These are phyloP conservation scores for Fusarium globosum DNA, from an alignment of 2,329 filamentous ascomycete species.

Conservation along the genomic window DNA sequence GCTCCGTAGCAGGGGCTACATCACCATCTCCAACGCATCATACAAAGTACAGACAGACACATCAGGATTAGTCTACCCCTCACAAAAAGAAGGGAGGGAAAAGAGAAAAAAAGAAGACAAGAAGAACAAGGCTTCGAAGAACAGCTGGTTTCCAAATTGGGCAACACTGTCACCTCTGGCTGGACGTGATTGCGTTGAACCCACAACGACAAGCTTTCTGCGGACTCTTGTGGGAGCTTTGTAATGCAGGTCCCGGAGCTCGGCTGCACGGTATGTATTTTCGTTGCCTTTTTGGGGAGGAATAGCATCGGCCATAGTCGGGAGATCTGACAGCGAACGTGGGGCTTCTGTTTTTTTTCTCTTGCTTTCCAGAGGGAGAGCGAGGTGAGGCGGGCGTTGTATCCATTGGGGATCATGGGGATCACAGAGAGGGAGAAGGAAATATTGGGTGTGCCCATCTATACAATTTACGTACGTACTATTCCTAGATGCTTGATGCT, in stretches of 20 bases:
- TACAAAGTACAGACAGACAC: not conserved
- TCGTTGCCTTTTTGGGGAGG: slow-evolving; percentile 48
- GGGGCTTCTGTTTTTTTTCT: slow-evolving; percentile 1
- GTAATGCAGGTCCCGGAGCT: slow-evolving; percentile 42
- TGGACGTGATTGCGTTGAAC: slow-evolving; percentile 28
- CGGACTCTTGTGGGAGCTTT: slow-evolving; percentile 29
- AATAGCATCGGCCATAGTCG: slow-evolving; percentile 37
- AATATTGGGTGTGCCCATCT: slow-evolving; percentile 17
- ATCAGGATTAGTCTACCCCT: slow-evolving; percentile 17
- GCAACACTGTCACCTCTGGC: slow-evolving; percentile 40
- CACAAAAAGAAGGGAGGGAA: slow-evolving; percentile 3
- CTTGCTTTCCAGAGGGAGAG: not conserved
- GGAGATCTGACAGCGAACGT: slow-evolving; percentile 28
- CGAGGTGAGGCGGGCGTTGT: slow-evolving; percentile 14
- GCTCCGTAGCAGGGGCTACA: slow-evolving; percentile 12
- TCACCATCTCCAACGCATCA: slow-evolving; percentile 23
- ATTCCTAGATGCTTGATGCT: slow-evolving; percentile 27
- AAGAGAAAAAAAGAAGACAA: slow-evolving; percentile 1
- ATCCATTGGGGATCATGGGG: slow-evolving; percentile 13
- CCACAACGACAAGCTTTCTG: slow-evolving; percentile 42
- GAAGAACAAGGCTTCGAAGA: slow-evolving; percentile 24
- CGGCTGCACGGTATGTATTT: slow-evolving; percentile 49
- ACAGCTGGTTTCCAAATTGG: slow-evolving; percentile 46
- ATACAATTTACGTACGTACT: slow-evolving; percentile 26
- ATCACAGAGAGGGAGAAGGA: not conserved